phyloP scores from a whole-genome alignment of 164 flowering plant genomes.

The Magnolia kwangsiensis region DNA sequence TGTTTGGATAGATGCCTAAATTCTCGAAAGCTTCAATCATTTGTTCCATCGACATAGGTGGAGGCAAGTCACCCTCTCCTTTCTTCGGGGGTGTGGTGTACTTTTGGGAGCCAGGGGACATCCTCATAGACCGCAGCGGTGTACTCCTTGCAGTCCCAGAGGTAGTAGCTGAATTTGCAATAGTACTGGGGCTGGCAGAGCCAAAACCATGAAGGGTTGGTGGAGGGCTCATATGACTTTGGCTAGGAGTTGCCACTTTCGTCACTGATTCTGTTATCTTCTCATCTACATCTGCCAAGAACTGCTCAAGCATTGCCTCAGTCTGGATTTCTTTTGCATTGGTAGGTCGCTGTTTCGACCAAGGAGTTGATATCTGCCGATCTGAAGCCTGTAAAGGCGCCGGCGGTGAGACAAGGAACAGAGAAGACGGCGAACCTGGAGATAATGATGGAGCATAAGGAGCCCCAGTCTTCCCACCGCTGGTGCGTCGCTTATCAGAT shows the following conservation, averaged over 20 bases:
- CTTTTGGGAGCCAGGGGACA: constrained; percentile 94
- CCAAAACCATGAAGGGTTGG: constrained; percentile 61
- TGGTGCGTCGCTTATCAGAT: constrained; percentile 35
- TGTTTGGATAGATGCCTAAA: constrained; percentile 78
- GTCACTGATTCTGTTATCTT: constrained; percentile 69
- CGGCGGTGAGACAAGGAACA: constrained; percentile 41
- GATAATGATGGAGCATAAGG: constrained; percentile 45
- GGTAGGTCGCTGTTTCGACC: constrained; percentile 63
- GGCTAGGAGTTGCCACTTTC: constrained; percentile 40
- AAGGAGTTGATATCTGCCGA: constrained; percentile 57
- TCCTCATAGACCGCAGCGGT: constrained; percentile 87
- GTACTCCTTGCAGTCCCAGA: constrained; percentile 86
- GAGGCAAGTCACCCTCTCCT: constrained; percentile 85
- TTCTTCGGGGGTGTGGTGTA: constrained; percentile 86
- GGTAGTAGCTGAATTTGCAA: constrained; percentile 51
- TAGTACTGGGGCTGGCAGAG: constrained; percentile 51
- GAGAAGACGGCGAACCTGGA: constrained; percentile 54
- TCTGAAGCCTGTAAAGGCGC: constrained; percentile 42
- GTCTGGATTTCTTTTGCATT: constrained; percentile 47
- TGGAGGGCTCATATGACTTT: constrained; percentile 41
- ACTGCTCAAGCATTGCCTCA: constrained; percentile 72
- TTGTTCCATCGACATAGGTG: constrained; percentile 91
- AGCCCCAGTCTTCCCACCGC: constrained; percentile 36
- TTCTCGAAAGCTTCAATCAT: constrained; percentile 65
- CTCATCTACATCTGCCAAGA: constrained; percentile 77